Evolutionary conservation across 495 filamentous ascomycete genomes (phyloP), one percentile per base, ranked within the genome.

Genomic region (Filosporella fistucella): DNA sequence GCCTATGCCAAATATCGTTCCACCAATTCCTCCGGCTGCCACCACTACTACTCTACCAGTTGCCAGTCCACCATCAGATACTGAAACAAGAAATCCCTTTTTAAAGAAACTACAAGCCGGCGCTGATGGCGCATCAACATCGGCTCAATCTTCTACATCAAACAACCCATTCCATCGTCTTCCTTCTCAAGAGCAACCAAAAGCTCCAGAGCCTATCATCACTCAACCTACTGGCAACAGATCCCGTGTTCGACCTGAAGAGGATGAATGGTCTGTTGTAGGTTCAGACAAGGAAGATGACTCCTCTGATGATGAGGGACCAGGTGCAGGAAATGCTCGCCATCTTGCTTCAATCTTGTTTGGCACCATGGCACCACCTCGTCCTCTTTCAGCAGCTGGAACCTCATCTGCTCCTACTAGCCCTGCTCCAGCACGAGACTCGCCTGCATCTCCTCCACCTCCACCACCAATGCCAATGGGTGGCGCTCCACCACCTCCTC

Each of bases 151-250:
- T 33, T 76, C 81, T 23, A 47, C 77, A 14, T 91, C 88, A 10
- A 95, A 85, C 26, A 98, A 98, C 58, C 93, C 93, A n/a, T 98
- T 98, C 80, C 89, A 93, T 66, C 87, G 90, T 40, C 78, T 29
- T 89, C 88, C 18, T 94, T 84, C 81, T 51, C 68, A 84, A 38
- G 49, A 61, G 18, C 8, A 29, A 26, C 21, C 42, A 2, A 51
- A 40, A 20, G 12, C 42, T 3, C 51, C 52, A 9, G 56, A 53
- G 23, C 54, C 59, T 11, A 41, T 59, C 16, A 18, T 28, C 3
- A 30, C 52, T 10, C 56, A 58, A 30, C 57, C 59, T 23, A 68
- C 57, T 20, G 64, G 66, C 20, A 17, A 65, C 33, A 69, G 72
- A 38, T 72, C 74, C 30, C 76, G 80, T 38, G 70, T 65, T 3